Conservation (phyloP, 176 grass and related monocot species). For the Oryza longistaminata region DNA sequence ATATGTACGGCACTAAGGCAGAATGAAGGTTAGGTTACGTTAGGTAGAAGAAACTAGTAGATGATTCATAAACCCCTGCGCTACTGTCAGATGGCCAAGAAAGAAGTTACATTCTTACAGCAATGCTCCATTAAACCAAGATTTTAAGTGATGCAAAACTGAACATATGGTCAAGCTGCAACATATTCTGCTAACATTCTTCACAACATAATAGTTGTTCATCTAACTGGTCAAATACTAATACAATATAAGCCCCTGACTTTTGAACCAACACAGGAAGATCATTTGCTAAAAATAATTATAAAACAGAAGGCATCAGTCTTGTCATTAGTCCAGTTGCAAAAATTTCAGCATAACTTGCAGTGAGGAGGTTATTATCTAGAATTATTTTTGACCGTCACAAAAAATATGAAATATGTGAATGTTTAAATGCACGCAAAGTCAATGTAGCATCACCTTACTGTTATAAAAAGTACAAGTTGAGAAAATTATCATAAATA, state of each 20-base stretch:
- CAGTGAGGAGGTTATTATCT: not conserved
- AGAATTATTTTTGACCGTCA: not conserved
- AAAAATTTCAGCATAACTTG: not conserved
- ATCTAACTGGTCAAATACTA: not conserved
- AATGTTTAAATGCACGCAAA: not conserved
- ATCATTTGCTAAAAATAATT: not conserved
- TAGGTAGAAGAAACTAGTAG: not conserved
- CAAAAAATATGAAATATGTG: not conserved
- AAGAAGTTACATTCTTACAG: not conserved
- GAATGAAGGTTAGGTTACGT: too few relatives aligned
- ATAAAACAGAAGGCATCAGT: not conserved
- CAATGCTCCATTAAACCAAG: not conserved
- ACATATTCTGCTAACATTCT: not conserved
- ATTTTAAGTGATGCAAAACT: not conserved
- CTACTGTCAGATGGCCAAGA: not conserved
- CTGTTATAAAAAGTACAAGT: not conserved
- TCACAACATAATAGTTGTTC: not conserved
- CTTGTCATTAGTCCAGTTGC: not conserved
- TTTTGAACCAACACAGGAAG: not conserved
- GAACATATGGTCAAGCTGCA: not conserved
- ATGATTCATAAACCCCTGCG: not conserved
- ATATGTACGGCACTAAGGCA: not conserved
- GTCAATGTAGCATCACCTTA: not conserved
- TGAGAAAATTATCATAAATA: constrained; percentile 8
- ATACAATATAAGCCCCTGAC: not conserved